phyloP scores from a whole-genome alignment of 1,284 basidiomycete species.

The Paramarasmius palmivorus region DNA sequence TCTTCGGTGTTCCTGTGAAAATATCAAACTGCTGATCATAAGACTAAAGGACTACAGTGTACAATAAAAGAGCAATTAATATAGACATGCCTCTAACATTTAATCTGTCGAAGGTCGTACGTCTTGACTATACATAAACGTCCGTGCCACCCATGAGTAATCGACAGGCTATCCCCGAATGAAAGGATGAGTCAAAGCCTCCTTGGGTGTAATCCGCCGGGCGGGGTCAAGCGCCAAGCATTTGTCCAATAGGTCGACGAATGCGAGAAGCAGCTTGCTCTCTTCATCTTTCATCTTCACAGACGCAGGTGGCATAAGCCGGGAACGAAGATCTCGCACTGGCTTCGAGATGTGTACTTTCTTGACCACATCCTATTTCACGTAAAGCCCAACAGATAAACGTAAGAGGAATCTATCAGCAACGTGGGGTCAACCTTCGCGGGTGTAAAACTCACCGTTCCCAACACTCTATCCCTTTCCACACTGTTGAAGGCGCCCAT shows the following conservation, averaged over 20 bases:
- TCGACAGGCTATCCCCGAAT: constrained; percentile 58
- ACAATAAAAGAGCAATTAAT: too few relatives aligned
- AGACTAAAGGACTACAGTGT: too few relatives aligned
- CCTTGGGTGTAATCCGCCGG: constrained; percentile 83
- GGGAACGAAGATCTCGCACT: constrained; percentile 74
- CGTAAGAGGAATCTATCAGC: constrained; percentile 11
- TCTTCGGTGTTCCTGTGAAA: too few relatives aligned
- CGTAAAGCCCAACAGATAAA: constrained; percentile 6
- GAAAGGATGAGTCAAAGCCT: constrained; percentile 88
- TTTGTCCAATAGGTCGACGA: constrained; percentile 91
- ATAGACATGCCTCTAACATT: too few relatives aligned
- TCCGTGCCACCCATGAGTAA: too few relatives aligned
- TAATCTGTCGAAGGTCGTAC: too few relatives aligned
- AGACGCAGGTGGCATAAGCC: constrained; percentile 79
- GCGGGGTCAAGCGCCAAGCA: constrained; percentile 90
- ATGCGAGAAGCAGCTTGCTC: constrained; percentile 77
- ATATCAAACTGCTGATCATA: too few relatives aligned
- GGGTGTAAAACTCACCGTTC: constrained; percentile 57
- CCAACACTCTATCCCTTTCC: constrained; percentile 83
- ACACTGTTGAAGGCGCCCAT: constrained; percentile 79
- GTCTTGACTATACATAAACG: too few relatives aligned
- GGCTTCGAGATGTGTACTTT: constrained; percentile 88
- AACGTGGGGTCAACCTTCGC: constrained; percentile 9
- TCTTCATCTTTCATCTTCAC: constrained; percentile 89
- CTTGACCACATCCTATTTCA: constrained; percentile 71